Percentiles rank a stretch among this genome's conserved stretches.
phyloP scores from a whole-genome alignment of 2,329 filamentous ascomycete genomes.

The Helminthosporium solani region DNA sequence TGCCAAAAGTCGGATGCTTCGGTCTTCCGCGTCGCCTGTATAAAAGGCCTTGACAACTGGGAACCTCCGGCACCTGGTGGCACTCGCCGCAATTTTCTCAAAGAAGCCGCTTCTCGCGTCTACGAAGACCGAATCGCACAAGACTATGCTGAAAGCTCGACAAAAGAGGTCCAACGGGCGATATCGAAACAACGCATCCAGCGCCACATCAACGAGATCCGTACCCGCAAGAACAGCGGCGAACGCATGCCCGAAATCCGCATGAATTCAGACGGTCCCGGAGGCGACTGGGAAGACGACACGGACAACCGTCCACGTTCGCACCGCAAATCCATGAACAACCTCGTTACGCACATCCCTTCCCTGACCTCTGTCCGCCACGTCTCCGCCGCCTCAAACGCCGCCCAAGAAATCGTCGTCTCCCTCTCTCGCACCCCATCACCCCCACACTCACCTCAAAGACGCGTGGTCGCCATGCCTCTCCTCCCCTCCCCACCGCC shows the following conservation, averaged over 20 bases:
- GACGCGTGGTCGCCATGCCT: slow-evolving; percentile 29
- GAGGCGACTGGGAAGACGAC: slow-evolving; percentile 40
- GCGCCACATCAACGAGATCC: slow-evolving; percentile 46
- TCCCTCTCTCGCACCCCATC: slow-evolving; percentile 17
- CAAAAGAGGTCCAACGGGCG: slow-evolving; percentile 41
- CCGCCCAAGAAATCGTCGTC: slow-evolving; percentile 20
- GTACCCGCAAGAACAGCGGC: slow-evolving; percentile 37
- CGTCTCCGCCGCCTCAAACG: slow-evolving; percentile 9
- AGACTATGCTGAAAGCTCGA: slow-evolving; percentile 34
- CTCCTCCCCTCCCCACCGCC: slow-evolving; percentile 34
- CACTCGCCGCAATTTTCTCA: slow-evolving; percentile 59
- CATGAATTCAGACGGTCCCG: slow-evolving; percentile 46
- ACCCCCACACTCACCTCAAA: slow-evolving; percentile 20
- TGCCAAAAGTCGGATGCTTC: slow-evolving; percentile 40
- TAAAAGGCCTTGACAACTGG: slow-evolving; percentile 61
- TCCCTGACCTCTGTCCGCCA: slow-evolving; percentile 17
- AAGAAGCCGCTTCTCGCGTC: slow-evolving; percentile 60
- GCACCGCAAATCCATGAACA: slow-evolving; percentile 13
- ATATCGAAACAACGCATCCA: slow-evolving; percentile 47
- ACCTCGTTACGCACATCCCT: slow-evolving; percentile 35
- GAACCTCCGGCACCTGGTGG: slow-evolving; percentile 47
- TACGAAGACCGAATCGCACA: slow-evolving; percentile 56
- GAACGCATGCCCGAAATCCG: slow-evolving; percentile 38
- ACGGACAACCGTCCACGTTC: slow-evolving; percentile 26
- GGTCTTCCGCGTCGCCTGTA: slow-evolving; percentile 55